Conservation (phyloP, 2,329 filamentous ascomycete species). For the Pseudogymnoascus sp. region DNA sequence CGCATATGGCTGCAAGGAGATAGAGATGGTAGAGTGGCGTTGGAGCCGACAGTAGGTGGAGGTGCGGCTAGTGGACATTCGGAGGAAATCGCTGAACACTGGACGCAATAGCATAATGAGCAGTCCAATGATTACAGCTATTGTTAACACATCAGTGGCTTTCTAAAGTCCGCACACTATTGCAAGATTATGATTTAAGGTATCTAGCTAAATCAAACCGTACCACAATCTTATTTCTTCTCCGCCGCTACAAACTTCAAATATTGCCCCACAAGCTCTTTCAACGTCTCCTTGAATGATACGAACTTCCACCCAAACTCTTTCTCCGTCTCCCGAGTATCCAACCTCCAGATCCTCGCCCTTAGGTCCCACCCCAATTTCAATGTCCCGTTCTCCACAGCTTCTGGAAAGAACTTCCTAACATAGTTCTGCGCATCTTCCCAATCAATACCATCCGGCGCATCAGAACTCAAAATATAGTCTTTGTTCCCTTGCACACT, state of each 20-base stretch:
- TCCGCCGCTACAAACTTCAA: slow-evolving; percentile 15
- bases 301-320: slow-evolving; percentile 17
- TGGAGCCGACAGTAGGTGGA: too few relatives aligned
- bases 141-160: too few relatives aligned
- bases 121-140: too few relatives aligned
- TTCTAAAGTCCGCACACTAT: too few relatives aligned
- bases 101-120: too few relatives aligned
- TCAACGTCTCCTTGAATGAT: slow-evolving; percentile 17
- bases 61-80: too few relatives aligned
- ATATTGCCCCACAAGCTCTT: slow-evolving; percentile 18
- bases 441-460: slow-evolving; percentile 17
- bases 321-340: slow-evolving; percentile 16
- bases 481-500: slow-evolving; percentile 18
- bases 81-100: too few relatives aligned
- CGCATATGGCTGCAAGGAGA: too few relatives aligned
- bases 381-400: slow-evolving; percentile 19
- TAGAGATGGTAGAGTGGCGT: too few relatives aligned
- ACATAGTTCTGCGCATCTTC: slow-evolving; percentile 19
- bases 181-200: not conserved
- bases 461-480: slow-evolving; percentile 15
- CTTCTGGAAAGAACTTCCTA: slow-evolving; percentile 17
- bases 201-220: not conserved
- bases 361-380: slow-evolving; percentile 12
- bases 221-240: slow-evolving; percentile 13
- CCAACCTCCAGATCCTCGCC: slow-evolving; percentile 12